phyloP scores from a whole-genome alignment of 176 grass and related monocot genomes.

The Poa annua region DNA sequence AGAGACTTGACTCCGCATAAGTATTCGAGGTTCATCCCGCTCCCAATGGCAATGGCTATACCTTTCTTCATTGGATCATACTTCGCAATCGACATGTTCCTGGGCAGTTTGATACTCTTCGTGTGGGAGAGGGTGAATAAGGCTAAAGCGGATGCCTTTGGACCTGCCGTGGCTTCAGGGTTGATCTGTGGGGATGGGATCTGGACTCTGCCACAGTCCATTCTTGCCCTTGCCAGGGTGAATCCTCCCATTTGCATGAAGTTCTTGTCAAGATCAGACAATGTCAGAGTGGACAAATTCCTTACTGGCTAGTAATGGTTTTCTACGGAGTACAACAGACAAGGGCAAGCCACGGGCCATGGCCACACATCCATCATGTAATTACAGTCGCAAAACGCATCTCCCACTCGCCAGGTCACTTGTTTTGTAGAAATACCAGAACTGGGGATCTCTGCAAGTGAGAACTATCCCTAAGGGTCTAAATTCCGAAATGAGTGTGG shows the following conservation, averaged over 20 bases:
- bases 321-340: not conserved
- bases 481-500: not conserved
- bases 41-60: conserved; percentile 96
- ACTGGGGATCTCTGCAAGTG: not conserved
- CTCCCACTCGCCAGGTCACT: not conserved
- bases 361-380: conserved; percentile 34
- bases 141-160: conserved; percentile 68
- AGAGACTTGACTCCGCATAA: conserved; percentile 58
- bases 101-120: conserved; percentile 70
- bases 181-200: conserved; percentile 94
- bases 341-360: not conserved
- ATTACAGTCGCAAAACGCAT: conserved; percentile 27
- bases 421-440: conserved; percentile 37
- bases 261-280: conserved; percentile 53
- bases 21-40: conserved; percentile 67
- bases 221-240: conserved; percentile 75
- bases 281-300: conserved; percentile 56
- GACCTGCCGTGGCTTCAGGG: conserved; percentile 83
- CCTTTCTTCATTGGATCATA: conserved; percentile 89
- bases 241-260: conserved; percentile 97
- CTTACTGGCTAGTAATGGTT: conserved; percentile 18
- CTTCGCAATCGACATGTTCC: conserved; percentile 95
- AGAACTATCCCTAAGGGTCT: conserved; percentile 10
- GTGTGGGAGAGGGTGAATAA: conserved; percentile 77
- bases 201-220: conserved; percentile 85